Conservation (phyloP, 2,329 filamentous ascomycete species). For the Sporothrix dimorphospora region DNA sequence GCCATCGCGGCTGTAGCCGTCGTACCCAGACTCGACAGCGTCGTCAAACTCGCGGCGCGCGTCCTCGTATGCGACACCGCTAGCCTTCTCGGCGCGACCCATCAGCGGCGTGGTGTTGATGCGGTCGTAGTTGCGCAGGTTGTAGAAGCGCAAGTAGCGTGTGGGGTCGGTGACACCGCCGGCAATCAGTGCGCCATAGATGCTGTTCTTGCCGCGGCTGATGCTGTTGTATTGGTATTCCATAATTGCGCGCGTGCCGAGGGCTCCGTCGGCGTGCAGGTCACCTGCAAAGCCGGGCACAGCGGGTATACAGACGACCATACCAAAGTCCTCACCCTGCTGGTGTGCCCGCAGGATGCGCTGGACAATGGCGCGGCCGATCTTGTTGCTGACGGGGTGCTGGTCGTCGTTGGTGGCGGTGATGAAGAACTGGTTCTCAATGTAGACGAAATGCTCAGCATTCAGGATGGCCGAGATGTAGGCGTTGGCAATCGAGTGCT, state of each 20-base stretch:
- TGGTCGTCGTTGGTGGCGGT: slow-evolving; percentile 74
- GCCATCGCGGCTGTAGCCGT: slow-evolving; percentile 39
- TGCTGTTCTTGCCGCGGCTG: slow-evolving; percentile 74
- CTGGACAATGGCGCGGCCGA: slow-evolving; percentile 78
- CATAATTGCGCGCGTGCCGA: slow-evolving; percentile 84
- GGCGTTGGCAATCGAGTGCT: slow-evolving; percentile 84
- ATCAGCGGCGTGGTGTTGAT: slow-evolving; percentile 72
- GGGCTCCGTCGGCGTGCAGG: slow-evolving; percentile 69
- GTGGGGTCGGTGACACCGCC: slow-evolving; percentile 68
- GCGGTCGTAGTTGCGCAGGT: slow-evolving; percentile 80
- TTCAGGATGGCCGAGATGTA: slow-evolving; percentile 73
- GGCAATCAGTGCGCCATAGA: slow-evolving; percentile 70
- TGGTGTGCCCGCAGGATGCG: slow-evolving; percentile 72
- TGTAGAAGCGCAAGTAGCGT: slow-evolving; percentile 82
- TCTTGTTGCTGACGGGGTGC: slow-evolving; percentile 73
- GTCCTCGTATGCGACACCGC: slow-evolving; percentile 69
- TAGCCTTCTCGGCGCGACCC: slow-evolving; percentile 60
- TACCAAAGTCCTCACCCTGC: slow-evolving; percentile 68
- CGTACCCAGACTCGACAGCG: slow-evolving; percentile 53
- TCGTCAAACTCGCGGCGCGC: slow-evolving; percentile 67
- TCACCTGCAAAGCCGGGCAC: slow-evolving; percentile 84
- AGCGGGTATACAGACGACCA: slow-evolving; percentile 77
- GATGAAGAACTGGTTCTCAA: slow-evolving; percentile 89
- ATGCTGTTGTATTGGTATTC: slow-evolving; percentile 85
- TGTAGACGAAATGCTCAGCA: slow-evolving; percentile 75